Conservation (phyloP, 139 green algal genomes). For the Chlorella vulgaris region DNA sequence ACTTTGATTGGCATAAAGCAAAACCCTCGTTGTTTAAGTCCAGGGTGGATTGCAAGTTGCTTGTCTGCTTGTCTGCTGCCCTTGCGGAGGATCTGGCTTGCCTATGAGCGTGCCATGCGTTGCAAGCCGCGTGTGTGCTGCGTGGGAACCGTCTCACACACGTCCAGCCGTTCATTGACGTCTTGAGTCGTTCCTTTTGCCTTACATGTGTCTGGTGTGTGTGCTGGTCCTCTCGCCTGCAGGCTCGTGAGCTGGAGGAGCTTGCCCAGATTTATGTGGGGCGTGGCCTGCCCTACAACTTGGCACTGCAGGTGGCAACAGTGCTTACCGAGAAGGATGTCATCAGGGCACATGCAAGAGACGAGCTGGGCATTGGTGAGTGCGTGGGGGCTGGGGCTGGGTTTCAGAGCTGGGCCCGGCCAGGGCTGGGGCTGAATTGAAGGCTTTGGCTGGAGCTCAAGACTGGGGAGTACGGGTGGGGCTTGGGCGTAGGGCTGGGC, state of each 20-base stretch:
- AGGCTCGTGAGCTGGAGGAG: slow-evolving; percentile 73
- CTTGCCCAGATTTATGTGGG: slow-evolving; percentile 76
- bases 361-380: slow-evolving; percentile 86
- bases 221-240: neutral
- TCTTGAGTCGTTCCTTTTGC: too few species aligned
- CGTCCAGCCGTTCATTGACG: too few species aligned
- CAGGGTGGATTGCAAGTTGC: too few species aligned
- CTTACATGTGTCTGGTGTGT: too few species aligned
- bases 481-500: neutral
- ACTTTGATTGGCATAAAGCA: too few species aligned
- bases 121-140: too few species aligned
- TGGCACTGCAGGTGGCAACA: slow-evolving; percentile 65
- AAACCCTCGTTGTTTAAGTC: too few species aligned
- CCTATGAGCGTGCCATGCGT: too few species aligned
- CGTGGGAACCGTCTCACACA: too few species aligned
- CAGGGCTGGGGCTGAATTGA: neutral
- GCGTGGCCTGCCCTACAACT: slow-evolving; percentile 62
- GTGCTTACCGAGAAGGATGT: slow-evolving; percentile 77
- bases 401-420: neutral
- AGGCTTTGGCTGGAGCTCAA: neutral
- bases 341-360: slow-evolving; percentile 81
- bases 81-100: too few species aligned
- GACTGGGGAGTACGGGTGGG: too few species aligned
- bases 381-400: neutral
- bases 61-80: too few species aligned